Base-by-base conservation (phyloP, 2,329 filamentous ascomycete species). In the Drechslerella coelobrocha region DNA sequence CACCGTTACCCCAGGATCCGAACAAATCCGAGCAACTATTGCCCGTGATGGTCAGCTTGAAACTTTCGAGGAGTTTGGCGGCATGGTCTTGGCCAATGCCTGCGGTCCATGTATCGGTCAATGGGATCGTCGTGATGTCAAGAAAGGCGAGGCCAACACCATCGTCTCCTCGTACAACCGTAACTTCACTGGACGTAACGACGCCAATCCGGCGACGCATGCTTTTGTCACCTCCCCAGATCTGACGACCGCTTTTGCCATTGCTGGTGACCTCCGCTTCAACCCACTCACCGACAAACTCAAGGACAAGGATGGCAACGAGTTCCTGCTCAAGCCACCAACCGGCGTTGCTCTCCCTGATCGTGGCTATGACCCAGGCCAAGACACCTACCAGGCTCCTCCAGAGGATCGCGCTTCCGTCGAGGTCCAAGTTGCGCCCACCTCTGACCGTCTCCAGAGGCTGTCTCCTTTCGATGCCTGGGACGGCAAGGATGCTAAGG, bases 151-250 rank as follows among this genome's bases (percentile, higher is more conserved):
- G 77, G 84, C 92, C 77, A 99, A 99, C 88, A 95, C 92, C 5
- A 99, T 99, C 80, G 84, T 99, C 79, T 97, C 92, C 50, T 97
- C 94, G 26, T 99, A 97, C 88, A 99, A 99, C 89, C 92, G 94
- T 82, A 97, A 99, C 88, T 97, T 99, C 84, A 97, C 93, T 72
- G 93, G 93, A 75, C 91, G 94, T 79, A 97, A 97, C 81, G 92
- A 96, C 76, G 92, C 90, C 75, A 97, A 96, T 85, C 92, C 92
- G 41, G 91, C 91, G 61, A 96, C 92, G 55, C 92, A 96, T 84
- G 91, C 91, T 66, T 96, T 96, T 80, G 92, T 96, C 75, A 89
- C 92, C 74, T 96, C 91, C 5, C 92, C 92, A 62, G 92, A 96
- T 79, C 83, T 96, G 72, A 91, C 95, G 45, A 90, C 95, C 59